Conservation (phyloP, 805 yeast genomes). For the Lipomyces mesembrius region DNA sequence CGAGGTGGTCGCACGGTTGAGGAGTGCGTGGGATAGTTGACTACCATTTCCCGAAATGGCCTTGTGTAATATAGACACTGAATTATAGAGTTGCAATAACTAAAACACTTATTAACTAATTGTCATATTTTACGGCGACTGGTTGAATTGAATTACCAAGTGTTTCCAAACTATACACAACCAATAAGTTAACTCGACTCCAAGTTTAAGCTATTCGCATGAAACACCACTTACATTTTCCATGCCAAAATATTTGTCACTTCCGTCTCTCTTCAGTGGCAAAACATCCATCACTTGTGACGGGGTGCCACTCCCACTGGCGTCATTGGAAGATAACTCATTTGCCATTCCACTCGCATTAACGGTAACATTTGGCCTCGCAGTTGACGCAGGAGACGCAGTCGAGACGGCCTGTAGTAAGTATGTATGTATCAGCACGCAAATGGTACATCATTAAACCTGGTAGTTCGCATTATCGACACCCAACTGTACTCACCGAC, state of each 20-base stretch:
- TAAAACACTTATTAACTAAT: conserved; percentile 36
- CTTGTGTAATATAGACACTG: conserved; percentile 83
- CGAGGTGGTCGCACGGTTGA: conserved; percentile 30
- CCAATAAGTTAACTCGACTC: not conserved
- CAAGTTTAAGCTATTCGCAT: not conserved
- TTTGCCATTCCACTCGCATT: not conserved
- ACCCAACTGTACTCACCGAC: conserved; percentile 1
- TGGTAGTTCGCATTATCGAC: not conserved
- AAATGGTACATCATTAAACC: not conserved
- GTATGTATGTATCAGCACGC: not conserved
- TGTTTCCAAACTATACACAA: conserved; percentile 61
- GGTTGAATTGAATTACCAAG: conserved; percentile 54
- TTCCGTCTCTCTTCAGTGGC: conserved; percentile 23
- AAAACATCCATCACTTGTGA: not conserved
- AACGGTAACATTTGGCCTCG: not conserved
- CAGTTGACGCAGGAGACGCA: not conserved
- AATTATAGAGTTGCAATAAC: conserved; percentile 85
- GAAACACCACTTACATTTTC: conserved; percentile 43
- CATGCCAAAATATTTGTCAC: conserved; percentile 49
- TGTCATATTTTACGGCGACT: conserved; percentile 35
- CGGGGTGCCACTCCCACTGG: not conserved
- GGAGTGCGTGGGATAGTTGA: conserved; percentile 51
- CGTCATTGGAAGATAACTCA: not conserved
- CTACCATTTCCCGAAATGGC: conserved; percentile 64
- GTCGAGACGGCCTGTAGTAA: not conserved